Evolutionary conservation across 2,329 filamentous ascomycete species (phyloP), one percentile per base, ranked within the genome.

Genomic region (Orbilia oligospora): DNA sequence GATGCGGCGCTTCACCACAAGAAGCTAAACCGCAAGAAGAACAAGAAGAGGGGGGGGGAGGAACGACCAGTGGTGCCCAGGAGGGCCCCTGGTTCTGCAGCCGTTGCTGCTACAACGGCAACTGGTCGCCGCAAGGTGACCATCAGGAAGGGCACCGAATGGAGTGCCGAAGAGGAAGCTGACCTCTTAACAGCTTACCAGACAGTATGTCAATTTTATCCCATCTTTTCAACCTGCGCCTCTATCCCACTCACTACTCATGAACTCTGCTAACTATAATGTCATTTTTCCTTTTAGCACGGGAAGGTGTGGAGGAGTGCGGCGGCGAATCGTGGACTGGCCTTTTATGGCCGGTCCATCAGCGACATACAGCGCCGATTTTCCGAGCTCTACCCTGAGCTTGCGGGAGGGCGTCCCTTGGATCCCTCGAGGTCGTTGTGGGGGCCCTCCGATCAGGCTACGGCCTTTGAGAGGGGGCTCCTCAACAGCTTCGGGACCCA

Each of bases 331-430:
- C 66, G 44, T 14, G 56, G 30, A 24, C 33, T 61, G 16, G 58
- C 73, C 16, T 77, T 77, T 41, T 56, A 67, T 20, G 73, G 73
- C 16, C 55, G 73, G 33, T 48, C 73, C 24, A 77, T 77, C n/a
- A 6, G 22, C 24, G 67, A 71, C 36, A 71, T 77, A 2, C 24
- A 30, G 8, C 6, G 18, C 22, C 67, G 67, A 5, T 66, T 71
- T 49, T 27, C 41, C 41, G 24, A 71, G 33, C 41, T 71, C 30
- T 55, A 51, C 49, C 67, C 66, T 22, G 73, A 71, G 12, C 46
- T 46, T 10, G 46, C 44, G 18, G 49, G 30, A 22, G 41, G 22
- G 27, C 41, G 41, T 6, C 30, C 53, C 6, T 18, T 20, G 18
- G 20, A 2, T 3, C 63, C 51, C 5, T 20, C 27, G 49, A 51